Evolutionary conservation across 192 early-diverging fungal species (phyloP).

Genomic region (Diversispora eburnea): DNA sequence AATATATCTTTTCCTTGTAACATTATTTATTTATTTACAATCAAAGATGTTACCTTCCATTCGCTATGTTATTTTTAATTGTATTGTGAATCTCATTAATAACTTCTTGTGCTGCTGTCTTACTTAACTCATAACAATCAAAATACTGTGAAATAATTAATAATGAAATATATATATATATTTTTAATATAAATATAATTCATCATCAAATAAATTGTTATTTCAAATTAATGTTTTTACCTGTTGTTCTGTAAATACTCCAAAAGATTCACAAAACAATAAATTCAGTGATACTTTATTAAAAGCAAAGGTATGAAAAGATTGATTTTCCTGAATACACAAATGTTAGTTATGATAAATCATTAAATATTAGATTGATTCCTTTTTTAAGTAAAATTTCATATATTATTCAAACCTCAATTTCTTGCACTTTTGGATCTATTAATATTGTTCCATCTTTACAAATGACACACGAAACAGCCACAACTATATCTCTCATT

Average conservation of each 20-base stretch:
- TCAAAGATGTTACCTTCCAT: neutral
- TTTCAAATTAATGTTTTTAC: conserved; percentile 27
- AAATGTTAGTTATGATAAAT: neutral
- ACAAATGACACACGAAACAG: conserved; percentile 69
- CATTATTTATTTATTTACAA: too few relatives aligned
- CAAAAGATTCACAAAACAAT: conserved; percentile 69
- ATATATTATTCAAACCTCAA: conserved; percentile 43
- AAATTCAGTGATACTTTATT: conserved; percentile 47
- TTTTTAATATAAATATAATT: neutral
- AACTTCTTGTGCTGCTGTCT: conserved; percentile 27
- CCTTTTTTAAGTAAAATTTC: neutral
- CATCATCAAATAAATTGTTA: neutral
- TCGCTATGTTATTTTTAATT: neutral
- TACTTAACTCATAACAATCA: conserved; percentile 36
- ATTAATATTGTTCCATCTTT: conserved; percentile 57
- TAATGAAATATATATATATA: neutral
- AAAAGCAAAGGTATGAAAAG: conserved; percentile 85
- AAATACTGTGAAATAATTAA: conserved; percentile 33
- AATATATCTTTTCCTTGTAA: too few relatives aligned
- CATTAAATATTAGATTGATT: neutral
- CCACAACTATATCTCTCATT: conserved; percentile 62
- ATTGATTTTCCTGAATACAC: conserved; percentile 50
- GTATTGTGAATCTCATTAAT: neutral
- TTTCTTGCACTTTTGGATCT: conserved; percentile 79
- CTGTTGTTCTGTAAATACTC: conserved; percentile 67